A percentile compares a stretch with the other conserved stretches of the same genome.
Evolutionary conservation across 768 basidiomycete species (phyloP).

Genomic region (Boletus rex-veris): DNA sequence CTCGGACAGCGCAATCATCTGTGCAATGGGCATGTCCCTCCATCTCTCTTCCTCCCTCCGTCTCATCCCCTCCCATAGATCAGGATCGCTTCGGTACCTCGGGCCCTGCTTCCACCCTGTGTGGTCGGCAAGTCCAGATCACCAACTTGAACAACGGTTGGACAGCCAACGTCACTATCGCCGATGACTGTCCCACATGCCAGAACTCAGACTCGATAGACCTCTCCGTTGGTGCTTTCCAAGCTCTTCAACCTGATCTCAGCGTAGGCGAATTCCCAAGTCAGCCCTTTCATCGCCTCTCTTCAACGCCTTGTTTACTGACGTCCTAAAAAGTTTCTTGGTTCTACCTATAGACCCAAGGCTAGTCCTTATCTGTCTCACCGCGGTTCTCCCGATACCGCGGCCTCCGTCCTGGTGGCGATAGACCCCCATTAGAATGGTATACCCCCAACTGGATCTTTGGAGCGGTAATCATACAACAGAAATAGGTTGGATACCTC

Average conservation of each 20-base stretch:
- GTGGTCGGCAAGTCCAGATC: slow-evolving; percentile 63
- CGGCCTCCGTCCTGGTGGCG: slow-evolving; percentile 43
- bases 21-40: slow-evolving; percentile 54
- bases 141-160: slow-evolving; percentile 53
- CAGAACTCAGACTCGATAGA: slow-evolving; percentile 63
- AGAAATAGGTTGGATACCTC: slow-evolving; percentile 4
- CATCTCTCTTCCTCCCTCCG: not conserved
- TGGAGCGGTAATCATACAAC: not conserved
- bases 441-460: not conserved
- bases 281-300: slow-evolving; percentile 31
- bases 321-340: slow-evolving; percentile 26
- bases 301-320: not conserved
- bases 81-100: slow-evolving; percentile 47
- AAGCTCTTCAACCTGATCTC: slow-evolving; percentile 42
- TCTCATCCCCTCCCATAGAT: slow-evolving; percentile 37
- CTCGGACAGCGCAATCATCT: slow-evolving; percentile 56
- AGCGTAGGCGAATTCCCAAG: slow-evolving; percentile 55
- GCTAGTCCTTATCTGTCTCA: slow-evolving; percentile 15
- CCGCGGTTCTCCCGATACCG: not conserved
- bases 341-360: slow-evolving; percentile 23
- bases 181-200: slow-evolving; percentile 84
- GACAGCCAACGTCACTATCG: slow-evolving; percentile 61
- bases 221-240: slow-evolving; percentile 68
- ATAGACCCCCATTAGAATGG: slow-evolving; percentile 21
- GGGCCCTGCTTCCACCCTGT: slow-evolving; percentile 48